Base-by-base conservation (phyloP, 495 filamentous ascomycete genomes). In the Podospora bellae-mahoneyi region DNA sequence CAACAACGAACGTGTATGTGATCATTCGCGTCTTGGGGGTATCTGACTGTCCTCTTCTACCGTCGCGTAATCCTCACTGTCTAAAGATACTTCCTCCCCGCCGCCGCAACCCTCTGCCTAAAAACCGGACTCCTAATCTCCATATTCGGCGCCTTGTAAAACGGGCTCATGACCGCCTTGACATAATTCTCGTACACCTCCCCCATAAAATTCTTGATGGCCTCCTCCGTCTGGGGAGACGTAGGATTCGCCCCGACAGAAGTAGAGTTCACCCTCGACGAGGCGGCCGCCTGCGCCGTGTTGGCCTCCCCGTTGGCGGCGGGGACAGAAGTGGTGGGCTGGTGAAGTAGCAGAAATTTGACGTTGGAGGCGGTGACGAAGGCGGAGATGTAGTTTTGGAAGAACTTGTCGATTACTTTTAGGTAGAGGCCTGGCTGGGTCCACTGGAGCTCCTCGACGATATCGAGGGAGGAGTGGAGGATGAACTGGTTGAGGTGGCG, bases 401-500 rank as follows among this genome's bases (percentile, higher is more conserved):
- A 92, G 84, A 96, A 97, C 72, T 90, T 89, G 83, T 99, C 95
- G 74, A 97, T 89, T 76, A 89, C 90, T 79, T 97, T 97, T 64
- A 99, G 90, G 78, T 99, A 97, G 92, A 95, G 90, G 30, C 30
- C 75, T 89, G 87, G 16, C 89, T 89, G 69, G 15, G 84, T 88
- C 95, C 96, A 99, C 79, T 97, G 94, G 20, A 93, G 85, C 74
- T 99, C 95, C 78, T 98, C 95, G 26, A 97, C 89, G 59, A 97
- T 92, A 76, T 99, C 95, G 57, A 99, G 81, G 72, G 89, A 90
- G 64, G 90, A 91, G 81, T 99, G 94, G 60, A 95, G 89, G 78
- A 99, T 91, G 83, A 98, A 97, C 79, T 97, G 95, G 83, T 96
- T 97, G 88, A 97, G 91, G 76, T 94, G 90, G 62, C 91, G 87